phyloP scores from a whole-genome alignment of 352 stramenopile genomes.

The Globisporangium okanoganense region DNA sequence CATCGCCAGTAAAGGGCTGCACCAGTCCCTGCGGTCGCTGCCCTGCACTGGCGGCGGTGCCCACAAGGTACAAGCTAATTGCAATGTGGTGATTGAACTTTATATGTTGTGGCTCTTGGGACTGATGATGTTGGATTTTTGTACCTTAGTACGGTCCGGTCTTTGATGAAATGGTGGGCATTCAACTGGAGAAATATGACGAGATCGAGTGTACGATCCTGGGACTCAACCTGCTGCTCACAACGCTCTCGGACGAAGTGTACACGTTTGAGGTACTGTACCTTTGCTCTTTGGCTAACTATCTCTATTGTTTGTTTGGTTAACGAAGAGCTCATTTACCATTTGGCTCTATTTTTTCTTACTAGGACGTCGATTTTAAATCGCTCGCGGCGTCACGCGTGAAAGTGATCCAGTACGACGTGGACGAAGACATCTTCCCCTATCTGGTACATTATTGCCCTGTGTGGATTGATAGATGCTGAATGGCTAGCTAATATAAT shows the following conservation, averaged over 20 bases:
- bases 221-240: constrained; percentile 96
- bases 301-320: background rate
- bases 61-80: constrained; percentile 64
- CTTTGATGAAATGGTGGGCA: constrained; percentile 77
- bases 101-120: background rate
- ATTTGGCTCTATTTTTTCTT: background rate
- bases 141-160: constrained; percentile 51
- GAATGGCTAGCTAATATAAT: background rate
- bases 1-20: constrained; percentile 68
- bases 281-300: background rate
- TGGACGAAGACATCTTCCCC: constrained; percentile 77
- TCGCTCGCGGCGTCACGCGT: constrained; percentile 69
- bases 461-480: background rate
- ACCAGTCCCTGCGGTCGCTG: constrained; percentile 75
- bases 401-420: constrained; percentile 75
- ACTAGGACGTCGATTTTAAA: constrained; percentile 75
- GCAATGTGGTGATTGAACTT: background rate
- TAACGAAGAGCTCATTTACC: background rate
- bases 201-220: constrained; percentile 97
- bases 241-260: constrained; percentile 94
- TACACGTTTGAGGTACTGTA: constrained; percentile 94
- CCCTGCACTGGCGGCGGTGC: constrained; percentile 80
- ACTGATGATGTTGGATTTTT: background rate
- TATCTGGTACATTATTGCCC: constrained; percentile 55
- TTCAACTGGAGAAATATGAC: constrained; percentile 81